A percentile compares a stretch with the other conserved stretches of the same genome.
Conservation (phyloP, 2,329 filamentous ascomycete species). For the Cladophialophora bantiana region DNA sequence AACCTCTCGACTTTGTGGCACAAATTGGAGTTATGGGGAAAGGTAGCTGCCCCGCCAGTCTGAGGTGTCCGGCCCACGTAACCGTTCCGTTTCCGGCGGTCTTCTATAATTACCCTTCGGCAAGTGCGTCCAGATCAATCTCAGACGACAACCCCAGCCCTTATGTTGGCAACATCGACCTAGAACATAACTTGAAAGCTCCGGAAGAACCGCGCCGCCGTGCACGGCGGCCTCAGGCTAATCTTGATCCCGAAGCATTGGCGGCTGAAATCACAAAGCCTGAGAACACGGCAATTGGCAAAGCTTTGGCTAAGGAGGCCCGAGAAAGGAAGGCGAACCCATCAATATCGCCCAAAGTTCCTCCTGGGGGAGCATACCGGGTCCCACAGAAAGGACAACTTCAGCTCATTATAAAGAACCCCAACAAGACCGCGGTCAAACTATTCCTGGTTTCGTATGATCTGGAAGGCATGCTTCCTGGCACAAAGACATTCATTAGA, state of each 20-base stretch:
- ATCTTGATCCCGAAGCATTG: conserved; percentile 25
- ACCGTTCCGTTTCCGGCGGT: conserved; percentile 91
- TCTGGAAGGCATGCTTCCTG: conserved; percentile 86
- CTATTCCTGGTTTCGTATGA: conserved; percentile 94
- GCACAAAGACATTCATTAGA: conserved; percentile 93
- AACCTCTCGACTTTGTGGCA: conserved; percentile 88
- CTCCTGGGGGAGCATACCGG: conserved; percentile 87
- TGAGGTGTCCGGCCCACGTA: conserved; percentile 88
- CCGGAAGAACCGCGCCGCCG: conserved; percentile 46
- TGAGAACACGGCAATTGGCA: conserved; percentile 35
- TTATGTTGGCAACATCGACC: conserved; percentile 90
- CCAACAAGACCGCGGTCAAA: conserved; percentile 97
- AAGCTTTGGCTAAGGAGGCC: conserved; percentile 51
- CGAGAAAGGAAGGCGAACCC: conserved; percentile 67
- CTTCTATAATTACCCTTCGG: conserved; percentile 88
- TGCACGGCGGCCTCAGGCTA: conserved; percentile 50
- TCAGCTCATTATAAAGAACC: conserved; percentile 97
- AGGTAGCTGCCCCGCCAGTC: conserved; percentile 83
- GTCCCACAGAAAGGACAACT: conserved; percentile 93
- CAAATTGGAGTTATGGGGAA: conserved; percentile 93
- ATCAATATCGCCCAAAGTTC: conserved; percentile 67
- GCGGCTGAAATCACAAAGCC: conserved; percentile 29
- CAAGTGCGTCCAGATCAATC: conserved; percentile 67
- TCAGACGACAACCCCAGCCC: conserved; percentile 88
- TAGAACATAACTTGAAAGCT: conserved; percentile 77